phyloP scores from a whole-genome alignment of 1,284 basidiomycete genomes.

The Papiliotrema terrestris region DNA sequence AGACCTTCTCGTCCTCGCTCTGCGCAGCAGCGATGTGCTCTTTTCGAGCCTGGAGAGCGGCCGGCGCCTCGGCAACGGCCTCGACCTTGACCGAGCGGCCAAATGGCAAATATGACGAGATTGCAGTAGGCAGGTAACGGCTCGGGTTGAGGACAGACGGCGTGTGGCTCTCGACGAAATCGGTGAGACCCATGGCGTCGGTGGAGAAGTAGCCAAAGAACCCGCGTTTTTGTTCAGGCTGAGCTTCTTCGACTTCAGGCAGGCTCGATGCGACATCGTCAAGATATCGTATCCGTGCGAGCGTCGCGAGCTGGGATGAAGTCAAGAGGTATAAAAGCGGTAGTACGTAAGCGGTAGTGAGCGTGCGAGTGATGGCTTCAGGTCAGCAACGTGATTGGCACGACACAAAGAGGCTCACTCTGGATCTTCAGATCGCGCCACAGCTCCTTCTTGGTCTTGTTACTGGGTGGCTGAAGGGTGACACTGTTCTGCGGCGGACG shows the following conservation, averaged over 20 bases:
- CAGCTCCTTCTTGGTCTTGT: constrained; percentile 44
- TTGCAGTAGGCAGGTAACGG: constrained; percentile 10
- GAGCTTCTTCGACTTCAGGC: constrained; percentile 5
- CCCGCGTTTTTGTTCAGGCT: constrained; percentile 2
- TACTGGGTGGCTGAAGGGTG: constrained; percentile 5
- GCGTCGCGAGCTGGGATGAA: constrained; percentile 44
- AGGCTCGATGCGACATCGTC: constrained; percentile 30
- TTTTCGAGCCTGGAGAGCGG: constrained; percentile 8
- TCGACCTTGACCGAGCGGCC: neutral
- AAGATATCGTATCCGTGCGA: constrained; percentile 42
- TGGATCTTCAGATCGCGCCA: constrained; percentile 48
- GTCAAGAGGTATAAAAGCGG: constrained; percentile 47
- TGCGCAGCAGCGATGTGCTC: constrained; percentile 17
- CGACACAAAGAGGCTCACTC: constrained; percentile 21
- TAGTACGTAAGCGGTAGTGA: constrained; percentile 46
- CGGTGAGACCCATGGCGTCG: constrained; percentile 31
- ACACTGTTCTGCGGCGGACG: constrained; percentile 13
- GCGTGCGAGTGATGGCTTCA: constrained; percentile 40
- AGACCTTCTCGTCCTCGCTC: constrained; percentile 41
- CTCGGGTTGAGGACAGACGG: constrained; percentile 15
- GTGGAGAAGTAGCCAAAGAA: constrained; percentile 32
- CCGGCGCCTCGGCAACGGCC: neutral
- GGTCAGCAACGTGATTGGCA: constrained; percentile 1
- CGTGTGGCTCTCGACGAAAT: constrained; percentile 21
- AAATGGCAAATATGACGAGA: constrained; percentile 12